Conservation (phyloP, 148 eudicot genomes). For the Persicaria tinctoria region DNA sequence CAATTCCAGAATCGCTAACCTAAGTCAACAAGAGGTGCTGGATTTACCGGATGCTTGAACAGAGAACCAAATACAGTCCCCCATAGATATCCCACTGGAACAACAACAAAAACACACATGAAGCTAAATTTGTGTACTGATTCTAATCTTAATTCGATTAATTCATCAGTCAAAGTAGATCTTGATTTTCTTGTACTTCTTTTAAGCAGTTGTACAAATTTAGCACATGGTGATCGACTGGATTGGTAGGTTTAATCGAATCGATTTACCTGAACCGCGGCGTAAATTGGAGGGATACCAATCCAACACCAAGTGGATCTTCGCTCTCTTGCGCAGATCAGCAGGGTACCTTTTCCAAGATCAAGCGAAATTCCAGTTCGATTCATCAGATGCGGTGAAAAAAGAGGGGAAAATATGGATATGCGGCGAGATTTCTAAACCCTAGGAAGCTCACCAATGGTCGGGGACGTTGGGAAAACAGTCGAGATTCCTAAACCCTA, state of each 20-base stretch:
- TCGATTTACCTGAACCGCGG: conserved; percentile 22
- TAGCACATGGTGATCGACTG: no score
- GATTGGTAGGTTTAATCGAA: no score
- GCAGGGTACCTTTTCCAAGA: conserved; percentile 23
- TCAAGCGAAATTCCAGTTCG: not conserved
- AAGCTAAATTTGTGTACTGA: not conserved
- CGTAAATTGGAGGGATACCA: conserved; percentile 33
- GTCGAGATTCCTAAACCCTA: no score
- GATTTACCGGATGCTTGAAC: conserved; percentile 14
- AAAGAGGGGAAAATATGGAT: not conserved
- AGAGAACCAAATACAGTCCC: conserved; percentile 19
- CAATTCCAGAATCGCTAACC: no score
- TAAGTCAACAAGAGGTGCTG: conserved; percentile 7
- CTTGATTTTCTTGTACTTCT: no score
- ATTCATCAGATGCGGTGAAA: not conserved
- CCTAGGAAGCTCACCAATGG: conserved; percentile 24
- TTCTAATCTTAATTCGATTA: not conserved
- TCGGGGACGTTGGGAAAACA: conserved; percentile 20
- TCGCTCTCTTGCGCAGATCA: conserved; percentile 27
- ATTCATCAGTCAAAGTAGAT: no score
- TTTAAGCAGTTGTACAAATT: no score
- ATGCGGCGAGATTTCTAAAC: not conserved
- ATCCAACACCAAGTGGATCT: conserved; percentile 26
- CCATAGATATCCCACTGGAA: conserved; percentile 22
- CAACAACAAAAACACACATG: not conserved